Percentiles rank a stretch among this genome's conserved stretches.
phyloP scores from a whole-genome alignment of 345 rosid genomes.

The Psidium friedrichsthalianum region DNA sequence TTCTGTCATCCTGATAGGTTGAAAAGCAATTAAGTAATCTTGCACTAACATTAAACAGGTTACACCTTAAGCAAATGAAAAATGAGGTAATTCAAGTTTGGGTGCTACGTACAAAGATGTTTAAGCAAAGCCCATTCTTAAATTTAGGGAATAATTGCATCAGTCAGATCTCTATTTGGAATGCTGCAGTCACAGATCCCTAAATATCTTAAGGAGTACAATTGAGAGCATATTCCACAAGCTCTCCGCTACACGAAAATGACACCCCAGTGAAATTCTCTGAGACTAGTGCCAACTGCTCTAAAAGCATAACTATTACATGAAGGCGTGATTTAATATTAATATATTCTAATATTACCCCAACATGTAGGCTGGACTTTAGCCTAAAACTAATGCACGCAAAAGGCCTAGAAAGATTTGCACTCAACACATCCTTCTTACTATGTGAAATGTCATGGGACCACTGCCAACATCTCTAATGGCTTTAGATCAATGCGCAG shows the following conservation, averaged over 20 bases:
- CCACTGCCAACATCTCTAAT: not conserved
- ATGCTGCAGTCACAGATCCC: not conserved
- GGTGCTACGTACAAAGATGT: not conserved
- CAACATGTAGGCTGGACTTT: not conserved
- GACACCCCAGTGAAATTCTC: not conserved
- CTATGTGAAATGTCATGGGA: not conserved
- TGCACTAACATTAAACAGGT: not conserved
- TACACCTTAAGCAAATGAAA: not conserved
- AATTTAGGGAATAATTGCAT: not conserved
- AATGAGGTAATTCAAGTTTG: not conserved
- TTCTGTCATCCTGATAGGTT: slow-evolving; percentile 65
- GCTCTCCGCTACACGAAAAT: not conserved
- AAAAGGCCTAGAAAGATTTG: not conserved
- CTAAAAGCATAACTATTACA: not conserved
- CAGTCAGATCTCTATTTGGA: not conserved
- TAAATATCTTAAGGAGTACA: not conserved
- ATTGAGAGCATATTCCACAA: not conserved
- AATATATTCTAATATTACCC: not conserved
- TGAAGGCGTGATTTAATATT: not conserved
- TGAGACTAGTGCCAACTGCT: not conserved
- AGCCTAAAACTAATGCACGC: not conserved
- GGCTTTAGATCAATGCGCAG: not conserved
- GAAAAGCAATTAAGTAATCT: not conserved
- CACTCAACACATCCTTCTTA: not conserved
- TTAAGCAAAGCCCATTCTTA: not conserved